Percentiles rank a stretch among this genome's conserved stretches.
These are phyloP conservation scores for Globisporangium polare DNA, from an alignment of 352 stramenopile species.

Conservation along the genomic window DNA sequence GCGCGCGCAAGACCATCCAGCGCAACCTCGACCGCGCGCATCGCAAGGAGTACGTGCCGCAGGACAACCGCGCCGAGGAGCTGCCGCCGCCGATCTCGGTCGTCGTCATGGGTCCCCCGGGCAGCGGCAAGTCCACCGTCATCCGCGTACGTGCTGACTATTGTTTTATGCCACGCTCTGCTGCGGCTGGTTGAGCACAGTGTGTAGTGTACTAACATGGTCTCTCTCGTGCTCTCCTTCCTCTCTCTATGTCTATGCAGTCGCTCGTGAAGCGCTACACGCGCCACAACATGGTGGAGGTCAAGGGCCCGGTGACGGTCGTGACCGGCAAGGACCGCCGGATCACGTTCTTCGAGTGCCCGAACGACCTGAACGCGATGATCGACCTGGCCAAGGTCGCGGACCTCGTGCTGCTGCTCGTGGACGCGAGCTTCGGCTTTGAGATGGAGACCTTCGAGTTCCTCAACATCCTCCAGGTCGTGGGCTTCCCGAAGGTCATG, in stretches of 20 bases:
- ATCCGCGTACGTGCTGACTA: constrained; percentile 74
- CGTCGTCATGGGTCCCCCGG: constrained; percentile 96
- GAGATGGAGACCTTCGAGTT: constrained; percentile 99
- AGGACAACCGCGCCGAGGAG: constrained; percentile 81
- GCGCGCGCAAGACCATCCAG: constrained; percentile 96
- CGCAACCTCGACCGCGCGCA: constrained; percentile 97
- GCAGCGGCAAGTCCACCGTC: constrained; percentile 97
- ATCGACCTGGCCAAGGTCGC: constrained; percentile 98
- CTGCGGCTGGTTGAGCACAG: background rate
- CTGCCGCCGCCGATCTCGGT: constrained; percentile 93
- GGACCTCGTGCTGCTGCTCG: constrained; percentile 97
- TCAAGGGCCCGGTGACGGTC: constrained; percentile 98
- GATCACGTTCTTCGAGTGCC: constrained; percentile 99
- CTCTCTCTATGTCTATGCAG: constrained; percentile 17
- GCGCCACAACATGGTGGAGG: constrained; percentile 95
- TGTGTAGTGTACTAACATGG: background rate
- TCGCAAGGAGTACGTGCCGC: constrained; percentile 96
- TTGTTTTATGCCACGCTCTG: background rate
- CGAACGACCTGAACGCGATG: constrained; percentile 92
- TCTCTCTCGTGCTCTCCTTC: background rate
- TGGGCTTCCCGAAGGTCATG: constrained; percentile 94
- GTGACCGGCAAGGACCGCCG: constrained; percentile 97
- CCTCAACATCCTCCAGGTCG: constrained; percentile 98
- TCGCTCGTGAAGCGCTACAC: constrained; percentile 99
- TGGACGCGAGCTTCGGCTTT: constrained; percentile 99